Evolutionary conservation across 1,284 basidiomycete genomes (phyloP).

Genomic region (Ceraceosorus guamensis): DNA sequence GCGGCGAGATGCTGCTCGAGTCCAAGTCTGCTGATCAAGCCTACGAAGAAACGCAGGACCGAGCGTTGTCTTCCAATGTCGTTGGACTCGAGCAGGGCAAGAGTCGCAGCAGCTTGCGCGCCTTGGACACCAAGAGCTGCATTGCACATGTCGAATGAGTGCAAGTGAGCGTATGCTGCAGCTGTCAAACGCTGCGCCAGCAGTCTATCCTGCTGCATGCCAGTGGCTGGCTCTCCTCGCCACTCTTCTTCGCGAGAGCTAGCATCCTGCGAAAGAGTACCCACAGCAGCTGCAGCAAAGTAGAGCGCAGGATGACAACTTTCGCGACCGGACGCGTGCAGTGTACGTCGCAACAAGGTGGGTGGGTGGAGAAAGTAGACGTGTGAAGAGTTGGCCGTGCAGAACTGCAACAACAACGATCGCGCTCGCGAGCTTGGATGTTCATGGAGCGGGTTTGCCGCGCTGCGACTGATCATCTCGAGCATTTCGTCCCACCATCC

Average conservation of each 20-base stretch:
- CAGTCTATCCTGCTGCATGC: neutral
- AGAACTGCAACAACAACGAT: neutral
- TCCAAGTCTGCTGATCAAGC: neutral
- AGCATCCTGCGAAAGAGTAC: neutral
- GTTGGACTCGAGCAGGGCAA: neutral
- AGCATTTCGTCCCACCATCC: neutral
- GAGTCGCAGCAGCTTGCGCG: conserved; percentile 6
- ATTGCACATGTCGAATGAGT: neutral
- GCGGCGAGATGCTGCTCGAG: neutral
- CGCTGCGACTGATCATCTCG: too few relatives aligned
- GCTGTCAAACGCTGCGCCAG: neutral
- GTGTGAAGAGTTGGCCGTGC: neutral
- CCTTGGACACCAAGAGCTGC: conserved; percentile 4
- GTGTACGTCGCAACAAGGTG: neutral
- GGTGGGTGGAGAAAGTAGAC: neutral
- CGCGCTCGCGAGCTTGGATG: neutral
- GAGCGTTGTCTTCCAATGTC: neutral
- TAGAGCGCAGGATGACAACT: neutral
- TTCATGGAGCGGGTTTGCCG: neutral
- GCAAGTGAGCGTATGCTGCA: neutral
- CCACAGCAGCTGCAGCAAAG: neutral
- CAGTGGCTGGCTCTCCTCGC: neutral
- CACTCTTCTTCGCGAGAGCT: neutral
- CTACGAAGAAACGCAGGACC: neutral
- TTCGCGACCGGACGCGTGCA: neutral